Percentiles rank a stretch among this genome's conserved stretches.
Evolutionary conservation across 2,329 filamentous ascomycete species (phyloP).

Genomic region (Colletotrichum australisinense): DNA sequence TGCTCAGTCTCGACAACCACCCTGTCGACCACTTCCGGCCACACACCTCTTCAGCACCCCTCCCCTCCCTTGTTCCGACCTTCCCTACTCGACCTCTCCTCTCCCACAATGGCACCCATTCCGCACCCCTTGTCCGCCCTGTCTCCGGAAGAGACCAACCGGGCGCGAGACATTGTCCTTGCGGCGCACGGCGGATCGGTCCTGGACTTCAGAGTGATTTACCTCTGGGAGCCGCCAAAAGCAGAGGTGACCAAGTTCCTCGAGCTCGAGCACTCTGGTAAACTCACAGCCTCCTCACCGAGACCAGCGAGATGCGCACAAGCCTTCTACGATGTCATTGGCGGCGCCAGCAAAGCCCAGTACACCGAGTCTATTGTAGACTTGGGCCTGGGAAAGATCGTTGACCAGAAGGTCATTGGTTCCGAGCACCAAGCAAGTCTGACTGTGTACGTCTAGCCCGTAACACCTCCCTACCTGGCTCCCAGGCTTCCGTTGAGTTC

Average conservation of each 20-base stretch:
- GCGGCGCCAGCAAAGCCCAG: conserved; percentile 38
- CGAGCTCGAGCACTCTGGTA: conserved; percentile 50
- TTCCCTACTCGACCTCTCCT: not conserved
- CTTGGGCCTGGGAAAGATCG: conserved; percentile 40
- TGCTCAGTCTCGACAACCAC: not conserved
- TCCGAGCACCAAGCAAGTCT: conserved; percentile 44
- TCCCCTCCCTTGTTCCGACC: conserved; percentile 15
- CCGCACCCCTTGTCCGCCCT: conserved; percentile 48
- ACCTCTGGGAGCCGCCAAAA: conserved; percentile 58
- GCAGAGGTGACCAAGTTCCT: conserved; percentile 53
- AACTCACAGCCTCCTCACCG: conserved; percentile 40
- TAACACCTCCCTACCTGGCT: not conserved
- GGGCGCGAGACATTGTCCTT: conserved; percentile 48
- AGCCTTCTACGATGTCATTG: conserved; percentile 48
- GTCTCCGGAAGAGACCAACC: conserved; percentile 43
- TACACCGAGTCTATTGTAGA: conserved; percentile 52
- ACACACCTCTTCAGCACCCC: not conserved
- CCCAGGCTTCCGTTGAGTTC: not conserved
- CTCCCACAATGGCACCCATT: conserved; percentile 30
- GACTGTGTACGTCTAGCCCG: conserved; percentile 41
- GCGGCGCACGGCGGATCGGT: conserved; percentile 42
- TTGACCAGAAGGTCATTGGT: conserved; percentile 42
- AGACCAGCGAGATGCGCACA: conserved; percentile 50
- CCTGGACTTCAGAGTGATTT: conserved; percentile 56
- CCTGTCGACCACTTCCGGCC: not conserved